Percentiles rank a stretch among this genome's conserved stretches.
Conservation (phyloP, 2,329 filamentous ascomycete genomes). For the Neonectria magnoliae region DNA sequence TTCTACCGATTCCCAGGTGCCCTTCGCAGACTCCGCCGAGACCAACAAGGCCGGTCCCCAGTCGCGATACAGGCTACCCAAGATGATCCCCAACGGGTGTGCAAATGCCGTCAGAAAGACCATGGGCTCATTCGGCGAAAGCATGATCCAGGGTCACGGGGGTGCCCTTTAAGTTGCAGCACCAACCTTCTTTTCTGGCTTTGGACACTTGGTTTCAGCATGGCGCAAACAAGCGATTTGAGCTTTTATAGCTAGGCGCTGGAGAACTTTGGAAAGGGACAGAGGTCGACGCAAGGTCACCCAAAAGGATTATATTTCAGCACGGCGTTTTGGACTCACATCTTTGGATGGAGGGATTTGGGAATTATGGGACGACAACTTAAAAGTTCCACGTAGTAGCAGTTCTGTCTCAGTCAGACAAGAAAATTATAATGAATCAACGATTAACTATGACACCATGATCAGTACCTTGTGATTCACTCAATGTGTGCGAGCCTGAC, state of each 20-base stretch:
- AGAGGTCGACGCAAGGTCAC: background rate
- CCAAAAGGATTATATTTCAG: background rate
- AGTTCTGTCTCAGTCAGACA: background rate
- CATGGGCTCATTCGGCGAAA: slow-evolving; percentile 18
- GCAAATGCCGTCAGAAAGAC: slow-evolving; percentile 10
- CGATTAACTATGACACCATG: background rate
- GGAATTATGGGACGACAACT: background rate
- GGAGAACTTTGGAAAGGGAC: background rate
- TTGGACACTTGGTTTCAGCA: background rate
- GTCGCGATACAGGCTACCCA: slow-evolving; percentile 19
- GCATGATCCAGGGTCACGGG: slow-evolving; percentile 6
- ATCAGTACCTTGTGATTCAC: background rate
- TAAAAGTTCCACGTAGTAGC: background rate
- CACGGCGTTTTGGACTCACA: slow-evolving; percentile 5
- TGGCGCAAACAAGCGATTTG: slow-evolving; percentile 1
- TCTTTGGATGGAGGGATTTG: background rate
- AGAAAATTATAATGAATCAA: background rate
- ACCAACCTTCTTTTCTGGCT: background rate
- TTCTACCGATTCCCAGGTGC: slow-evolving; percentile 12
- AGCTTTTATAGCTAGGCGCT: background rate
- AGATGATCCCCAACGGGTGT: slow-evolving; percentile 19
- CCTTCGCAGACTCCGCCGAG: background rate
- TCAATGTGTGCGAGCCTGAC: background rate
- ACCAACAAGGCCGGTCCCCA: background rate
- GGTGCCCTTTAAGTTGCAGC: background rate